A percentile compares a stretch with the other conserved stretches of the same genome.
These are phyloP conservation scores for Hemileia vastatrix DNA, from an alignment of 1,284 basidiomycete species.

Conservation along the genomic window DNA sequence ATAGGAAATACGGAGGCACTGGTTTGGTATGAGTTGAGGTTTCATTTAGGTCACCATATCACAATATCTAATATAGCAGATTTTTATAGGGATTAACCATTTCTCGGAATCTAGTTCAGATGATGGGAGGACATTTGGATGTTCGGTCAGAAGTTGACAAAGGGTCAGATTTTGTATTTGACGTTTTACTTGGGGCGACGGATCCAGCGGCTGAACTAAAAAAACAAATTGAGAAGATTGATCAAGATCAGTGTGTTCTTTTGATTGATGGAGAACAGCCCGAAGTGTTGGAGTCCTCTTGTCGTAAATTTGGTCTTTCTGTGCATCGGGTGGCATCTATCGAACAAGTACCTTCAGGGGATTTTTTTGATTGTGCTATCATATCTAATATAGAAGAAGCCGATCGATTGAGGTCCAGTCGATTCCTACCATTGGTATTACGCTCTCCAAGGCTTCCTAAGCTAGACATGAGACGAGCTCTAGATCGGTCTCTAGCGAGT, in stretches of 20 bases:
- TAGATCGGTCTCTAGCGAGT: constrained; percentile 15
- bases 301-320: constrained; percentile 19
- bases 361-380: constrained; percentile 22
- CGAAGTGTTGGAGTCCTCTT: constrained; percentile 13
- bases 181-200: constrained; percentile 9
- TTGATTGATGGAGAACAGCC: constrained; percentile 17
- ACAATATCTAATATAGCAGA: background rate
- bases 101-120: constrained; percentile 20
- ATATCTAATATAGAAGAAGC: constrained; percentile 22
- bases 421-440: constrained; percentile 18
- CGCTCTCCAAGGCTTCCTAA: constrained; percentile 15
- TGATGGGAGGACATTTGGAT: constrained; percentile 22
- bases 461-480: constrained; percentile 17
- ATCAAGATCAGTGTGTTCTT: constrained; percentile 21
- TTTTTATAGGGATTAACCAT: constrained; percentile 22
- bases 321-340: constrained; percentile 21
- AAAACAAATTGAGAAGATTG: constrained; percentile 23
- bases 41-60: no score
- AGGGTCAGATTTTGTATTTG: constrained; percentile 19
- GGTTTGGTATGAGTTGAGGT: constrained; percentile 21
- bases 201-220: constrained; percentile 8
- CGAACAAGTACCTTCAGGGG: constrained; percentile 20
- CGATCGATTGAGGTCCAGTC: constrained; percentile 17
- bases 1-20: constrained; percentile 21
- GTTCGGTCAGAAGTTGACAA: constrained; percentile 17